A percentile compares a stretch with the other conserved stretches of the same genome.
These are phyloP conservation scores for Triangularia verruculosa DNA, from an alignment of 2,329 filamentous ascomycete genomes.

Conservation along the genomic window DNA sequence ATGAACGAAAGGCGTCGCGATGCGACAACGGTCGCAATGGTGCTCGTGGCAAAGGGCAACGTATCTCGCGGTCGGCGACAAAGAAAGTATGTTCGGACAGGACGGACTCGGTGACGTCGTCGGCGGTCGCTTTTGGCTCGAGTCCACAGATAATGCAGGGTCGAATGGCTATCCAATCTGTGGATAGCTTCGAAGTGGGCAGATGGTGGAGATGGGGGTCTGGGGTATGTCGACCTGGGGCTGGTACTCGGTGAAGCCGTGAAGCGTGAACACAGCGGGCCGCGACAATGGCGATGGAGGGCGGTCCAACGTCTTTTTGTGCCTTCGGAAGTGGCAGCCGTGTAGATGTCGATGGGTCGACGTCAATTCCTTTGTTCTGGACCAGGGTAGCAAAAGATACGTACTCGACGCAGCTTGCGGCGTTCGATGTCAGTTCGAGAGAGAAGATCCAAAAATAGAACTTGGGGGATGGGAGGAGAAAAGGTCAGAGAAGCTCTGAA, in stretches of 20 bases:
- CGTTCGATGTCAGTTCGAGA: slow-evolving; percentile 15
- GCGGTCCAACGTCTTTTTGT: slow-evolving; percentile 28
- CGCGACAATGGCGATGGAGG: slow-evolving; percentile 24
- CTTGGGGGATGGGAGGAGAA: slow-evolving; percentile 7
- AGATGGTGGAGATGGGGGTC: slow-evolving; percentile 13
- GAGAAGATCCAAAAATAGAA: slow-evolving; percentile 4
- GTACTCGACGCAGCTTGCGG: neutral
- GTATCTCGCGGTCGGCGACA: slow-evolving; percentile 7
- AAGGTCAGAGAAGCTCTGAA: slow-evolving; percentile 5
- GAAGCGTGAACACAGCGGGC: slow-evolving; percentile 17
- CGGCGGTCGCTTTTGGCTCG: neutral
- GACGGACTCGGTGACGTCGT: neutral
- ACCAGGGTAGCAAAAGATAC: slow-evolving; percentile 23
- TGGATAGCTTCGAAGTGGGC: slow-evolving; percentile 10
- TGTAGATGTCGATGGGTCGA: slow-evolving; percentile 21
- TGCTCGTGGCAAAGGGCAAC: slow-evolving; percentile 6
- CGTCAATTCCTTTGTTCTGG: slow-evolving; percentile 26
- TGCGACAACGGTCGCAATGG: neutral
- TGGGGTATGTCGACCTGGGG: slow-evolving; percentile 9
- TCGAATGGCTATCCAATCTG: slow-evolving; percentile 5
- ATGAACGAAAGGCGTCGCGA: slow-evolving; percentile 7
- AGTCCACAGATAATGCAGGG: neutral
- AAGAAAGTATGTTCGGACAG: slow-evolving; percentile 9
- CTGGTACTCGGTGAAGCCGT: slow-evolving; percentile 13
- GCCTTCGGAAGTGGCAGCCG: slow-evolving; percentile 22